Base-by-base conservation (phyloP, 768 basidiomycete species). In the Infundibulicybe gibba region DNA sequence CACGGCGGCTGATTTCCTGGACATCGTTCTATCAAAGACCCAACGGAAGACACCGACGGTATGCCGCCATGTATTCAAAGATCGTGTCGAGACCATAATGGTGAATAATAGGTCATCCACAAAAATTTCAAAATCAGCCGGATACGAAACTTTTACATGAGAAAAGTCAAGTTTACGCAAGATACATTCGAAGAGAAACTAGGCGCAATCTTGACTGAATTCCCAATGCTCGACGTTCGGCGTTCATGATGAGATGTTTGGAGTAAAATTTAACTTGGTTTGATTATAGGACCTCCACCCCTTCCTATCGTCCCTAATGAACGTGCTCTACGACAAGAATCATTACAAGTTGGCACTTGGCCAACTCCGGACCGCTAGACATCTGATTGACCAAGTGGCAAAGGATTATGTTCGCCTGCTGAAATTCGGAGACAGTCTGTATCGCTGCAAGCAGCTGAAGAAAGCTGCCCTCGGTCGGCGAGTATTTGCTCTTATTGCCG, bases 81-180 rank as follows among this genome's bases (percentile, higher is more conserved):
- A 19, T 32, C n/a, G 19, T 15, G 53, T 21, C 20, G 13, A 25
- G 3, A 19, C 39, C 49, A 43, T 38, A 43, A 35, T 16, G 16
- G 38, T 21, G 32, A 13, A 31, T 34, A 52, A 25, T 57, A 92
- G 90, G 93, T 94, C 55, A 97, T 98, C 63, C 97, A 97, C 70
- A 97, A 97, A 77, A 97, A 97, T 76, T 97, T 97, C 77, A 97
- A 99, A 75, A 99, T 99, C 67, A 94, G 92, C 55, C 87, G 95
- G 56, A 98, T 98, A 70, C 83, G 95, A 52, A 92, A 93, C 59
- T 93, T 93, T 62, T 97, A 99, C 68, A 97, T 98, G 95, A 85
- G 95, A 65, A 99, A 99, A 68, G 95, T 99, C 70, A 98, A 95
- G 68, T 98, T 97, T 66, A 94, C 94, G 2, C 94, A 97, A 66